Evolutionary conservation across 768 basidiomycete genomes (phyloP), one percentile per base, ranked within the genome.

Genomic region (Mycena polygramma): DNA sequence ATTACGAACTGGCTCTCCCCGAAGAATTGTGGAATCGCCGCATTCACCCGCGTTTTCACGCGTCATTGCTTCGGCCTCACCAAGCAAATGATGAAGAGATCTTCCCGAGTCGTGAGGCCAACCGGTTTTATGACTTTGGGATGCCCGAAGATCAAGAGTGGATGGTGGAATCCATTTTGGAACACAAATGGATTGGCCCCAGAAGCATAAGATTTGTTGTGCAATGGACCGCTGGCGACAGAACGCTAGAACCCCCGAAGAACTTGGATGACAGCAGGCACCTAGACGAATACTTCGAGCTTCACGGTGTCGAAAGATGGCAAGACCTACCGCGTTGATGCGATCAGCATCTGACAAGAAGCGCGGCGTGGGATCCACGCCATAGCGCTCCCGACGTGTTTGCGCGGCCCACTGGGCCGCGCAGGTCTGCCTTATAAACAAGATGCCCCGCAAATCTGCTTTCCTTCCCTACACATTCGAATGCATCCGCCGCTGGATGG

Each of bases 61-160:
- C 75, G 0, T 75, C 58, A 2, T 48, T 79, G 14, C 67, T 87
- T 4, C 30, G 77, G 19, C 72, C 66, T 9, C 43, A 43, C 17
- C 43, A 43, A 17, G 10, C n/a, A n/a, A n/a, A n/a, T n/a, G n/a
- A n/a, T n/a, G n/a, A n/a, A n/a, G n/a, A n/a, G n/a, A n/a, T n/a
- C n/a, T n/a, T n/a, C n/a, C n/a, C n/a, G n/a, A n/a, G n/a, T n/a
- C 22, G 81, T 0, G 53, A 71, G 1, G 58, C 71, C 0, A 68
- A 71, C 4, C 75, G 77, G 39, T 78, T 79, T n/a, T 85, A 83
- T 43, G 81, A 85, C 68, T 82, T 83, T 63, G 79, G 83, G 0
- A 67, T 59, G 0, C 62, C 65, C 4, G 73, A 79, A 7, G 78
- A 83, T 4, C 74, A 75, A 1, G 82, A 87, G 68, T 84, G 77